These are phyloP conservation scores for Aspergillus egyptiacus DNA, from an alignment of 495 filamentous ascomycete species.

Conservation along the genomic window DNA sequence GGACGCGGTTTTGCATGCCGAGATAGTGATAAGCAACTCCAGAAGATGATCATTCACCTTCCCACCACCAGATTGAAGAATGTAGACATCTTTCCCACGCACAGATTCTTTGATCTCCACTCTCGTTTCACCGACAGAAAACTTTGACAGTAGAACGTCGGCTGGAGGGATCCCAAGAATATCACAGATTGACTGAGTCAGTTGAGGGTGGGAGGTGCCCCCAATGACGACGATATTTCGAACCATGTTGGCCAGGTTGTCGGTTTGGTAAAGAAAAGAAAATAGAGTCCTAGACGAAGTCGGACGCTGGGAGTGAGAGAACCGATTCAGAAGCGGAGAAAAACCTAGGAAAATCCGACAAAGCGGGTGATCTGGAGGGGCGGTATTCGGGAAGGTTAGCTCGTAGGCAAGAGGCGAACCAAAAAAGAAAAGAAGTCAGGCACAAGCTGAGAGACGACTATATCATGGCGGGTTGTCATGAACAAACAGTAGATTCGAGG, in stretches of 20 bases:
- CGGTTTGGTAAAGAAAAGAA: conserved; percentile 9
- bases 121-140: conserved; percentile 88
- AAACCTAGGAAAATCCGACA: conserved; percentile 27
- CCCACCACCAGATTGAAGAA: conserved; percentile 83
- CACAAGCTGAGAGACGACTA: conserved; percentile 25
- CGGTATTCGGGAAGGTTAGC: conserved; percentile 25
- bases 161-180: conserved; percentile 79
- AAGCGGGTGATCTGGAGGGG: conserved; percentile 34
- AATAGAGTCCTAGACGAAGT: conserved; percentile 1
- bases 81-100: conserved; percentile 96
- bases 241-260: conserved; percentile 57
- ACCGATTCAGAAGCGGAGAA: conserved; percentile 25
- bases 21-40: conserved; percentile 93
- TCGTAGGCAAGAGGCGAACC: conserved; percentile 10
- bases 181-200: conserved; percentile 78
- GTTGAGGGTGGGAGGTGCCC: conserved; percentile 83
- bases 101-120: conserved; percentile 95
- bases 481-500: conserved; percentile 15
- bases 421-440: conserved; percentile 15
- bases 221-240: conserved; percentile 93
- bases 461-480: conserved; percentile 32
- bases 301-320: conserved; percentile 15
- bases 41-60: conserved; percentile 94
- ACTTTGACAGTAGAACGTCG: conserved; percentile 79
- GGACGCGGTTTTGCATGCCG: conserved; percentile 93